Conservation (phyloP, 805 yeast species). For the Saccharomycodes ludwigii region DNA sequence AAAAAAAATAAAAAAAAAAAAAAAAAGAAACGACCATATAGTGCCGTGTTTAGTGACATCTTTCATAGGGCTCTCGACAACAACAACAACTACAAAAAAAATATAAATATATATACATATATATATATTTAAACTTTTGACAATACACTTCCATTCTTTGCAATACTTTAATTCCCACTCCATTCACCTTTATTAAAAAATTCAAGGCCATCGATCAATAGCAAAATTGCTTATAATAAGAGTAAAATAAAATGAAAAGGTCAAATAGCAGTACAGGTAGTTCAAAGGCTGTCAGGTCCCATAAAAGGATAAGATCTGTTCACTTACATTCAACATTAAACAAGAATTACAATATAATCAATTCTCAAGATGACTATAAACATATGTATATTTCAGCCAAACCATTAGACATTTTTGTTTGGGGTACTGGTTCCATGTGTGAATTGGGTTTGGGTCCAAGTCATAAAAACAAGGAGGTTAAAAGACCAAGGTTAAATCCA, state of each 20-base stretch:
- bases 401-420: slow-evolving; percentile 70
- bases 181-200: not conserved
- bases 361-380: slow-evolving; percentile 24
- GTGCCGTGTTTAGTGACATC: too few relatives aligned
- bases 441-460: slow-evolving; percentile 95
- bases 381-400: slow-evolving; percentile 21
- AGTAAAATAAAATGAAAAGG: too few relatives aligned
- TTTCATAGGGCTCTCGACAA: too few relatives aligned
- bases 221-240: too few relatives aligned
- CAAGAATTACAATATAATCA: slow-evolving; percentile 13
- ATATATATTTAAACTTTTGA: too few relatives aligned
- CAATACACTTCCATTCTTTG: not conserved
- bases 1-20: too few relatives aligned
- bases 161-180: not conserved
- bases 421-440: slow-evolving; percentile 97
- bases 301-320: slow-evolving; percentile 2
- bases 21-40: too few relatives aligned
- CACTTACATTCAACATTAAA: slow-evolving; percentile 8
- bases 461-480: slow-evolving; percentile 86
- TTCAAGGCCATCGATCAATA: too few relatives aligned
- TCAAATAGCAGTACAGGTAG: too few relatives aligned
- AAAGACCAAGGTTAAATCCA: slow-evolving; percentile 89
- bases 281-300: not conserved
- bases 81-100: too few relatives aligned
- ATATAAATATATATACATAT: too few relatives aligned